These are phyloP conservation scores for Croton laevigatus DNA, from an alignment of 441 rosid genomes.

Conservation along the genomic window DNA sequence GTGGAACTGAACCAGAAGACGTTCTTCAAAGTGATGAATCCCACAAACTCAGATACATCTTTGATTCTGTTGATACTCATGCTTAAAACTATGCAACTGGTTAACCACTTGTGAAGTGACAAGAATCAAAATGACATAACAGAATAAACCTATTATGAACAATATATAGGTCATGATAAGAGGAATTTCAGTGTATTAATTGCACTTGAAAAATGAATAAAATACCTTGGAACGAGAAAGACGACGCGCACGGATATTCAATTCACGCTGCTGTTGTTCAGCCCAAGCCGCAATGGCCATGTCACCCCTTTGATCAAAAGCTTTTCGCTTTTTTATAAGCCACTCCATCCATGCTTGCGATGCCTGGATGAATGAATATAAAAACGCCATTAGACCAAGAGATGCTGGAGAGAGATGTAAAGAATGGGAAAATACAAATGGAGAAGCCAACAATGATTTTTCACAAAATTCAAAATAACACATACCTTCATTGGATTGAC, in stretches of 20 bases:
- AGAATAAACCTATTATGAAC: neutral
- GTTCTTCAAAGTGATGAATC: neutral
- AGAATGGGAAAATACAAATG: neutral
- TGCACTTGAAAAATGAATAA: conserved; percentile 1
- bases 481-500: conserved; percentile 90
- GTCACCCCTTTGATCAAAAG: conserved; percentile 95
- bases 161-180: conserved; percentile 5
- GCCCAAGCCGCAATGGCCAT: conserved; percentile 98
- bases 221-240: conserved; percentile 87
- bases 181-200: conserved; percentile 8
- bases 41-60: neutral
- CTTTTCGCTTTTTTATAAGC: conserved; percentile 86
- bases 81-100: neutral
- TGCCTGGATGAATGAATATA: conserved; percentile 46
- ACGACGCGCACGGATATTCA: conserved; percentile 79
- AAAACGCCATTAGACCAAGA: neutral
- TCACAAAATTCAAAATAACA: conserved; percentile 1
- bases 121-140: conserved; percentile 1
- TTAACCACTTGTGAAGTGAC: neutral
- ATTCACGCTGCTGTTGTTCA: conserved; percentile 92
- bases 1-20: neutral
- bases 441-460: neutral
- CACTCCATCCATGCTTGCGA: conserved; percentile 99
- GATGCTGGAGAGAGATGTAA: neutral
- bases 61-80: neutral